These are phyloP conservation scores for Stagonosporopsis chrysanthemi DNA, from an alignment of 2,329 filamentous ascomycete genomes.

Conservation along the genomic window DNA sequence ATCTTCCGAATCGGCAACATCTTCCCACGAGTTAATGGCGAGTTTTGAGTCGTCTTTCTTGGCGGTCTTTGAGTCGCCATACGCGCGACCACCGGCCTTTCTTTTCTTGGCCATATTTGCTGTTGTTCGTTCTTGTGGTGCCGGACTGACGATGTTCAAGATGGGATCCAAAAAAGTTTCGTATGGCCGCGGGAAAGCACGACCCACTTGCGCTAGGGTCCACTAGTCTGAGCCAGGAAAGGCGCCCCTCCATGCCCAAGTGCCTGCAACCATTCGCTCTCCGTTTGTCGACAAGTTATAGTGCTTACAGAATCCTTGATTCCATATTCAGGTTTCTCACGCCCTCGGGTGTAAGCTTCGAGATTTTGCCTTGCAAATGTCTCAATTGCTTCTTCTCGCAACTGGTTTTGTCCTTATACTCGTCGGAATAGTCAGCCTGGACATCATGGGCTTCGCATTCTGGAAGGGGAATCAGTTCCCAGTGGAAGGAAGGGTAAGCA, in stretches of 20 bases:
- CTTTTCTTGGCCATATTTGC: constrained; percentile 65
- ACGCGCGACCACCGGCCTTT: constrained; percentile 67
- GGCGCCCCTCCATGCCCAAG: constrained; percentile 2
- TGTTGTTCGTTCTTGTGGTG: constrained; percentile 14
- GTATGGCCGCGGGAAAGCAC: constrained; percentile 35
- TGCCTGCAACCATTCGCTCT: not conserved
- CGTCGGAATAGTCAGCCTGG: constrained; percentile 48
- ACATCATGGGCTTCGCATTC: constrained; percentile 72
- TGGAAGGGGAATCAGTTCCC: constrained; percentile 76
- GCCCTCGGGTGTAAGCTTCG: not conserved
- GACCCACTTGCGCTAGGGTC: constrained; percentile 15
- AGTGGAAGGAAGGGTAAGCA: constrained; percentile 78
- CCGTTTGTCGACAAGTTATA: constrained; percentile 5
- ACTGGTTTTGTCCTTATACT: constrained; percentile 46
- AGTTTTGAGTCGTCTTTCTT: constrained; percentile 62
- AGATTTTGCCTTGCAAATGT: constrained; percentile 45
- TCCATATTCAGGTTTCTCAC: not conserved
- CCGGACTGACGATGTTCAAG: constrained; percentile 2
- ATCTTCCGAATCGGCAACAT: constrained; percentile 92
- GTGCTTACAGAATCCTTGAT: constrained; percentile 14
- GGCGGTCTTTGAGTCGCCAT: constrained; percentile 44
- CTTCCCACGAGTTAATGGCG: constrained; percentile 69
- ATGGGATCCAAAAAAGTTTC: constrained; percentile 18
- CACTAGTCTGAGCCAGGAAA: constrained; percentile 1
- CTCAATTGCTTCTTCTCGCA: constrained; percentile 47